Percentiles rank a stretch among this genome's conserved stretches.
Evolutionary conservation across 345 rosid species (phyloP).

Genomic region (Iberis pinnata): DNA sequence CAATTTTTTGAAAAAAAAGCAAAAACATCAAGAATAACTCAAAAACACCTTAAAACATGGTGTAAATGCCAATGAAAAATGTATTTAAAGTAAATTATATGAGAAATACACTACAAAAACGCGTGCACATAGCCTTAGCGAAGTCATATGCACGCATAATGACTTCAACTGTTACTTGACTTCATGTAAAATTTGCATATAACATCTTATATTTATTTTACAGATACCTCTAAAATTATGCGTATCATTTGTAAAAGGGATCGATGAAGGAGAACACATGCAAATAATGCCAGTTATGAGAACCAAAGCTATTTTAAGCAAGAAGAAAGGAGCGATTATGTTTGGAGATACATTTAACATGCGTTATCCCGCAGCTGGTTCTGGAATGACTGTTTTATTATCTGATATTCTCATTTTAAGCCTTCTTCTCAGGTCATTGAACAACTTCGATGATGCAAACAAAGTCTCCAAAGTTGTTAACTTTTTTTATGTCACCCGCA

Average conservation of each 20-base stretch:
- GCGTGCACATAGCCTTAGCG: too few species aligned
- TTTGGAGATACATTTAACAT: conserved; percentile 30
- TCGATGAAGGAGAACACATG: conserved; percentile 21
- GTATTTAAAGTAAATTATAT: too few species aligned
- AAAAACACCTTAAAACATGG: too few species aligned
- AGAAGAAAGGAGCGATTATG: conserved; percentile 23
- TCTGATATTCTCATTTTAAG: conserved; percentile 23
- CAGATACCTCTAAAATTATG: conserved; percentile 24
- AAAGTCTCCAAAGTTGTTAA: conserved; percentile 14
- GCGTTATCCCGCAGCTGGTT: conserved; percentile 26
- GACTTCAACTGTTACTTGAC: neutral
- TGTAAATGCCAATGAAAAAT: too few species aligned
- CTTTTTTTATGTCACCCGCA: conserved; percentile 16
- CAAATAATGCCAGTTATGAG: neutral
- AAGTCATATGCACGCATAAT: too few species aligned
- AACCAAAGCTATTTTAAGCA: conserved; percentile 4
- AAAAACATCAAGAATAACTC: too few species aligned
- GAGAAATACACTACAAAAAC: too few species aligned
- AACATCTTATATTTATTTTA: neutral
- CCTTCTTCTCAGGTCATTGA: conserved; percentile 14
- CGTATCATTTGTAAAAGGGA: conserved; percentile 17
- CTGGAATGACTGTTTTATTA: conserved; percentile 32
- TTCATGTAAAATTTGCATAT: neutral
- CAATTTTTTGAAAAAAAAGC: too few species aligned
- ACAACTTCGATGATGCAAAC: conserved; percentile 13